phyloP scores from a whole-genome alignment of 495 filamentous ascomycete genomes.

The Lasiosphaeria ovina region DNA sequence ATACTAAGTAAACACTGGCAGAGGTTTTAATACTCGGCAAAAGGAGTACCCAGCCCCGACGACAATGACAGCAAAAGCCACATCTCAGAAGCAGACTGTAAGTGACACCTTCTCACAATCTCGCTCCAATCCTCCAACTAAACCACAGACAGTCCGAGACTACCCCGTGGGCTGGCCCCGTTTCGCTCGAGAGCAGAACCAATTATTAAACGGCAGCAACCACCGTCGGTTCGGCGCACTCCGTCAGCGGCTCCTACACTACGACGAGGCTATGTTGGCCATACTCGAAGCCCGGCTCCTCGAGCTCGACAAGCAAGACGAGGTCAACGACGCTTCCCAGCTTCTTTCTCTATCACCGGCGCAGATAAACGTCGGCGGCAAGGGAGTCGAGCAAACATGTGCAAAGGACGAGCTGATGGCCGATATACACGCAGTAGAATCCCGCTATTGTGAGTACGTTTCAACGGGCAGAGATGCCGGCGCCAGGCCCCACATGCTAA shows the following conservation, averaged over 20 bases:
- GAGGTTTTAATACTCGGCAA: neutral
- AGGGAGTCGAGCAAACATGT: neutral
- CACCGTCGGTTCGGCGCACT: constrained; percentile 10
- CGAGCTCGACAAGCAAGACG: constrained; percentile 10
- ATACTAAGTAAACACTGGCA: neutral
- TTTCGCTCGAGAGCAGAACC: constrained; percentile 4
- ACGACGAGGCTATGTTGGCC: constrained; percentile 4
- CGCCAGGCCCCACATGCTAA: neutral
- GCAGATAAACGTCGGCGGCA: neutral
- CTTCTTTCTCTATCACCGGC: constrained; percentile 5
- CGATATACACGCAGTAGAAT: neutral
- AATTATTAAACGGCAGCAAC: constrained; percentile 1
- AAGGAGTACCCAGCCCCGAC: neutral
- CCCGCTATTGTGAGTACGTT: constrained; percentile 6
- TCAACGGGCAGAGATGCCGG: neutral
- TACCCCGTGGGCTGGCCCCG: constrained; percentile 2
- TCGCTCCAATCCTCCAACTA: neutral
- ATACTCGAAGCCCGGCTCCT: neutral
- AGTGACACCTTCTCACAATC: neutral
- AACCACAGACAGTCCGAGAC: neutral
- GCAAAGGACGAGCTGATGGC: constrained; percentile 6
- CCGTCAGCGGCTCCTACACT: constrained; percentile 1
- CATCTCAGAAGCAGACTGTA: neutral
- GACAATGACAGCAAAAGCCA: neutral
- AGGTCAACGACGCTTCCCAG: neutral